Evolutionary conservation across 345 rosid species (phyloP), one percentile per base, ranked within the genome.

Genomic region (Rhodamnia argentea): DNA sequence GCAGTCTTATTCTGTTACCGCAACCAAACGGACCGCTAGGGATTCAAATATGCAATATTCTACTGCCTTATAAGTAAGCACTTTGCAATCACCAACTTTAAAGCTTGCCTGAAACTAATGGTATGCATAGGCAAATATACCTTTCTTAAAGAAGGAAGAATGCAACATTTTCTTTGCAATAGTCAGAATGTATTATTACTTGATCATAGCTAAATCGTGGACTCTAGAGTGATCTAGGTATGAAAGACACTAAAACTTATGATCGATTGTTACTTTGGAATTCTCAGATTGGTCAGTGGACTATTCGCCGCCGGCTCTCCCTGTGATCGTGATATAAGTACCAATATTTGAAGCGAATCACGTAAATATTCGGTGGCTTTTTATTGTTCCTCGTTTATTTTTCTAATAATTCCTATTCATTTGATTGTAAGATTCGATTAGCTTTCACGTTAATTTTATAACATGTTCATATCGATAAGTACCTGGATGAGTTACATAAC

Each of bases 251-350:
- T n/a, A 18, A 14, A 60, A 5, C 37, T 60, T 3, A 6, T n/a
- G 20, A 60, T 8, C 1, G 4, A 60, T n/a, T n/a, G 18, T 60
- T 27, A n/a, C 40, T 60, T 0, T 60, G 20, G 14, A 27, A 13
- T 27, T 60, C 16, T 60, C 13, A 0, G 3, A 60, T 60, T 27
- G 20, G 27, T 26, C 13, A 59, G 8, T 59, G 64, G 7, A 59
- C 5, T 59, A 26, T 59, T n/a, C 12, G 2, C 7, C 5, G 3
- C 3, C 13, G 7, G 16, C 40, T 60, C 29, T 60, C 3, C 1
- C 4, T 0, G 0, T 13, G 20, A 8, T n/a, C 2, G 0, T 13
- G 18, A 8, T n/a, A 16, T 0, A 60, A 1, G 10, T 60, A 29
- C 14, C 5, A 0, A 60, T 27, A 27, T 10, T 59, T 1, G 0